phyloP scores from a whole-genome alignment of 2,329 filamentous ascomycete genomes.

The Zasmidium cellare region DNA sequence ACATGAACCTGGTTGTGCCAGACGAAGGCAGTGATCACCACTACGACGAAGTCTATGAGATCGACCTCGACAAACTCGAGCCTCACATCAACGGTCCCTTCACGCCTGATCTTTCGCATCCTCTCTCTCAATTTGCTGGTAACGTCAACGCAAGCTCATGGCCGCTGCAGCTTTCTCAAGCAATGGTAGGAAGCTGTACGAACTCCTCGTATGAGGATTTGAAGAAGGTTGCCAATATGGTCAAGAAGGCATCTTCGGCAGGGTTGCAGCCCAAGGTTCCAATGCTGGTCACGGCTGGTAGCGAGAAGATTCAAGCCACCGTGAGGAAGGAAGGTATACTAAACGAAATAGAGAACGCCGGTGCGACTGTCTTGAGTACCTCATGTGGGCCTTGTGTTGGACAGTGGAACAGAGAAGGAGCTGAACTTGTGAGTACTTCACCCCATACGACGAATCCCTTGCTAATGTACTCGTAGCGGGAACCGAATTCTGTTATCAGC shows the following conservation, averaged over 20 bases:
- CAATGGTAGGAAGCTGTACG: conserved; percentile 96
- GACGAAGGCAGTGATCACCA: conserved; percentile 77
- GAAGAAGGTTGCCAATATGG: conserved; percentile 88
- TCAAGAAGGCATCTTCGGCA: conserved; percentile 84
- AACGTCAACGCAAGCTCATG: conserved; percentile 92
- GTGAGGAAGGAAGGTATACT: conserved; percentile 75
- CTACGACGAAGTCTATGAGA: conserved; percentile 94
- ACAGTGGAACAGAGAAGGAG: conserved; percentile 60
- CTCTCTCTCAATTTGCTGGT: conserved; percentile 95
- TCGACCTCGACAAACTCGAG: conserved; percentile 92
- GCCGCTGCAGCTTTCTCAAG: conserved; percentile 95
- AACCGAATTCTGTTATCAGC: conserved; percentile 93
- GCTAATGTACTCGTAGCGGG: conserved; percentile 73
- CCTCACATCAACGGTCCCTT: conserved; percentile 99
- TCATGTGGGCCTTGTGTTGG: conserved; percentile 89
- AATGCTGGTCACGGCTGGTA: conserved; percentile 94
- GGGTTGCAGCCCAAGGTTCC: conserved; percentile 90
- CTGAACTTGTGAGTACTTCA: too few species aligned
- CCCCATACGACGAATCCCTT: background rate
- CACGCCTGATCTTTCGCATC: conserved; percentile 95
- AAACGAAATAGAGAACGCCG: conserved; percentile 92
- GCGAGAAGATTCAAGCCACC: conserved; percentile 93
- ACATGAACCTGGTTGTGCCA: conserved; percentile 80
- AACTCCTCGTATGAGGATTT: conserved; percentile 91
- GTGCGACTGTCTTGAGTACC: conserved; percentile 91